These are phyloP conservation scores for Fraxinus pennsylvanica DNA, from an alignment of 257 asterid species.

Conservation along the genomic window DNA sequence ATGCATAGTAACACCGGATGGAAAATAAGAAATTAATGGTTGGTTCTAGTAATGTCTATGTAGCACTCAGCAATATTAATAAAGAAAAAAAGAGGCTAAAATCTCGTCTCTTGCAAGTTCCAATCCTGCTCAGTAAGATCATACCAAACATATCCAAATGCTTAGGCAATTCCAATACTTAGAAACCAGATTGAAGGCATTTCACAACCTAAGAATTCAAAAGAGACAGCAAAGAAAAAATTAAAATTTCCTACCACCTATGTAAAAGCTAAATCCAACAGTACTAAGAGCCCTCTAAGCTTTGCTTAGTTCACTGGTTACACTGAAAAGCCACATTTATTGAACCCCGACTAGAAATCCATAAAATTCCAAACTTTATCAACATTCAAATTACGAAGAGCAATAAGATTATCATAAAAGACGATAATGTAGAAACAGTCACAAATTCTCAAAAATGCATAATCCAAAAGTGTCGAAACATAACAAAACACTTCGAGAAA, in stretches of 20 bases:
- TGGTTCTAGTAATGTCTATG: neutral
- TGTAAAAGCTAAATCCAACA: neutral
- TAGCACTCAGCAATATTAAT: neutral
- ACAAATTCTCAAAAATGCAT: constrained; percentile 9
- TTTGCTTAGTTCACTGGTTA: no score
- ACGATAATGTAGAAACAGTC: neutral
- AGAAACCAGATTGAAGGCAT: neutral
- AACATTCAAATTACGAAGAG: neutral
- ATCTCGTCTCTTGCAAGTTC: neutral
- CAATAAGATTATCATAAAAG: constrained; percentile 12
- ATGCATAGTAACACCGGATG: neutral
- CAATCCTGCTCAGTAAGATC: neutral
- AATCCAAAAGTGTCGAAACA: constrained; percentile 17
- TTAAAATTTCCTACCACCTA: neutral
- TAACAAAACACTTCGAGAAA: constrained; percentile 6
- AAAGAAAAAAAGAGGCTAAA: neutral
- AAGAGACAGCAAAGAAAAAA: neutral
- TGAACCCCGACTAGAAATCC: neutral
- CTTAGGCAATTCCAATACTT: neutral
- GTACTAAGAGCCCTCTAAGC: neutral
- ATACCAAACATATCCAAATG: neutral
- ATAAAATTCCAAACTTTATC: neutral
- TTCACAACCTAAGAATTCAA: neutral
- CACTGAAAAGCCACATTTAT: no score
- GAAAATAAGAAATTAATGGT: neutral